Conservation (phyloP, 1,284 basidiomycete species). For the Moniliella sp. region DNA sequence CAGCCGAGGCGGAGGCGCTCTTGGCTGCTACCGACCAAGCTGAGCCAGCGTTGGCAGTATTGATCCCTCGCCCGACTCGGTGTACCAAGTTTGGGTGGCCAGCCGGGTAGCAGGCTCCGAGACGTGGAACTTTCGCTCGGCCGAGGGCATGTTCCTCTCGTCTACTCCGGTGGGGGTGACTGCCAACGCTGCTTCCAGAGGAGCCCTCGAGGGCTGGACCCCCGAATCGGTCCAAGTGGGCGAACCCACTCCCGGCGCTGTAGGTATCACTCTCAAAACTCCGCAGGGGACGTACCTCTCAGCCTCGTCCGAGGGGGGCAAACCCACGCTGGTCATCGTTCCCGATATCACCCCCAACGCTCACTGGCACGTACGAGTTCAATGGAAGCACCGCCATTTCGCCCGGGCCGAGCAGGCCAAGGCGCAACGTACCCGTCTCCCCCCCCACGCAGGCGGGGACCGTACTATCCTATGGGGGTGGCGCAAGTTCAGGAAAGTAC, state of each 20-base stretch:
- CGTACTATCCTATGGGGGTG: too few species aligned
- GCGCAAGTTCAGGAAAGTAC: too few species aligned
- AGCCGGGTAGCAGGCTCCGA: constrained; percentile 8
- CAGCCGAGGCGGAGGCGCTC: constrained; percentile 3
- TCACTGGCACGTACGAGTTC: constrained; percentile 12
- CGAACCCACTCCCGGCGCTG: not conserved
- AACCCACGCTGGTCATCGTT: constrained; percentile 12
- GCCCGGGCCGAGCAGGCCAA: too few species aligned
- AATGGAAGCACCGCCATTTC: constrained; percentile 21
- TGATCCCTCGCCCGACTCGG: too few species aligned
- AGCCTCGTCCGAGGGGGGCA: constrained; percentile 8
- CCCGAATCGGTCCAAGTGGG: constrained; percentile 22
- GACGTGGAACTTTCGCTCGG: constrained; percentile 15
- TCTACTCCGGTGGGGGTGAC: too few species aligned
- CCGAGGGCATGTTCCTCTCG: constrained; percentile 18
- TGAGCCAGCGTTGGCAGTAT: too few species aligned
- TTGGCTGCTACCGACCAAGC: constrained; percentile 4
- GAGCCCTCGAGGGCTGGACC: constrained; percentile 17
- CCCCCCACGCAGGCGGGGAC: too few species aligned
- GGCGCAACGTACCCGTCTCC: too few species aligned
- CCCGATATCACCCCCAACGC: constrained; percentile 1
- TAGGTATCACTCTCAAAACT: constrained; percentile 3
- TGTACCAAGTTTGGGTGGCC: constrained; percentile 24
- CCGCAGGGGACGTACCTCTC: constrained; percentile 10
- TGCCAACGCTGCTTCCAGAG: constrained; percentile 10